A percentile compares a stretch with the other conserved stretches of the same genome.
Evolutionary conservation across 176 grass and related monocot species (phyloP).

Genomic region (Zoysia pacifica): DNA sequence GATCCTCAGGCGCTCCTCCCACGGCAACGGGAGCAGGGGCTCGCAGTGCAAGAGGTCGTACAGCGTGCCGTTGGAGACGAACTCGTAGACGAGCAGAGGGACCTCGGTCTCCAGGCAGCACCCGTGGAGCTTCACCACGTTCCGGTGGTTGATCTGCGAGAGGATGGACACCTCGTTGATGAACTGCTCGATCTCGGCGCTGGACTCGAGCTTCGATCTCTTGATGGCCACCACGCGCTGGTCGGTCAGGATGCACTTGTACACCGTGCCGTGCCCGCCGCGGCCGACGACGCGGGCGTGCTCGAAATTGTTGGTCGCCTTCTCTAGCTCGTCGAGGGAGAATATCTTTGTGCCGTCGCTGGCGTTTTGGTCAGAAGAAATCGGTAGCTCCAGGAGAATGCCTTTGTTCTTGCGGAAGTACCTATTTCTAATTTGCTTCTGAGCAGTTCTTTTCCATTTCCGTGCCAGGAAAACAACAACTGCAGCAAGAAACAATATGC

Average conservation of each 20-base stretch:
- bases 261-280: constrained; percentile 23
- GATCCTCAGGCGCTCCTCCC: constrained; percentile 32
- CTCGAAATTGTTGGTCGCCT: constrained; percentile 37
- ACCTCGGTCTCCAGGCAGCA: constrained; percentile 35
- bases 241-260: constrained; percentile 37
- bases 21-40: not conserved
- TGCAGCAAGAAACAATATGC: constrained; percentile 3
- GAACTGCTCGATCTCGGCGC: constrained; percentile 18
- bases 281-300: constrained; percentile 12
- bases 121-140: constrained; percentile 39
- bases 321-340: constrained; percentile 35
- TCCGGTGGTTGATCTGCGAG: constrained; percentile 35
- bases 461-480: not conserved
- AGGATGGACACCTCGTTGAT: constrained; percentile 41
- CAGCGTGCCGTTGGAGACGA: constrained; percentile 33
- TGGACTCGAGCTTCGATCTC: not conserved
- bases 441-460: constrained; percentile 23
- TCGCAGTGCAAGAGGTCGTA: constrained; percentile 4
- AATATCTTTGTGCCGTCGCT: constrained; percentile 37
- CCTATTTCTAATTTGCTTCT: not conserved
- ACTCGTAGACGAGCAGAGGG: constrained; percentile 29
- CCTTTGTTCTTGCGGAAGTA: constrained; percentile 36
- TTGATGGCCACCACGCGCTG: constrained; percentile 37
- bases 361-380: not conserved
- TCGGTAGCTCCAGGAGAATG: constrained; percentile 25